These are phyloP conservation scores for Ophiostoma ips DNA, from an alignment of 2,329 filamentous ascomycete species.

Conservation along the genomic window DNA sequence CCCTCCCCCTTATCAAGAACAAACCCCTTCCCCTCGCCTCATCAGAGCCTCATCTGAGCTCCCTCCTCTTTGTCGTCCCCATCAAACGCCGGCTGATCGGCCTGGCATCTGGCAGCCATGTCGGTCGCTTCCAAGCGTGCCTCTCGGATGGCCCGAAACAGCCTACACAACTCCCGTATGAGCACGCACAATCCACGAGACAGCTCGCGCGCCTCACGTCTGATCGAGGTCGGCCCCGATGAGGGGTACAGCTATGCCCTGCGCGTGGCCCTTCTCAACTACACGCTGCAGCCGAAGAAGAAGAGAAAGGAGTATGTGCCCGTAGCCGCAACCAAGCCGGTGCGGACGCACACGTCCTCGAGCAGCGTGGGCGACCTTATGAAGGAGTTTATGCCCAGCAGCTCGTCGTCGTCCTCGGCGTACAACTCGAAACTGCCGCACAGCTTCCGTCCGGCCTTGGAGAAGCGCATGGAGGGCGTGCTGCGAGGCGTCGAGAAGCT, in stretches of 20 bases:
- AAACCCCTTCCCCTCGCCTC: background rate
- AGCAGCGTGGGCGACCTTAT: constrained; percentile 72
- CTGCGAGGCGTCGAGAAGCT: constrained; percentile 69
- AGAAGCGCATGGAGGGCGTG: constrained; percentile 68
- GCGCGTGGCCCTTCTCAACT: constrained; percentile 79
- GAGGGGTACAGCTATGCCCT: constrained; percentile 88
- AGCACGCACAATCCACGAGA: constrained; percentile 27
- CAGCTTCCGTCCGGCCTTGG: constrained; percentile 36
- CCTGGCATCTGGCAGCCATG: constrained; percentile 23
- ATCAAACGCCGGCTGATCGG: constrained; percentile 2
- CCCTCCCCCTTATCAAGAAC: background rate
- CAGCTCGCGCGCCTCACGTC: constrained; percentile 30
- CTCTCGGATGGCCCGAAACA: constrained; percentile 30
- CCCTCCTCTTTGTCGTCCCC: background rate
- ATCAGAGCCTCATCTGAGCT: background rate
- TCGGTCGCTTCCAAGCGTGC: constrained; percentile 37
- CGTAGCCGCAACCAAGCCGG: constrained; percentile 29
- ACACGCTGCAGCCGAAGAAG: constrained; percentile 80
- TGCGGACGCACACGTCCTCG: constrained; percentile 22
- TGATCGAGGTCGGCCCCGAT: constrained; percentile 42
- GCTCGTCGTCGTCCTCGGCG: constrained; percentile 26
- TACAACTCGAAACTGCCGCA: constrained; percentile 47
- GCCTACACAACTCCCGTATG: constrained; percentile 30
- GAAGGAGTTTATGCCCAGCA: constrained; percentile 56
- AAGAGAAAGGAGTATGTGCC: constrained; percentile 80